These are phyloP conservation scores for Psilocybe subaeruginosa DNA, from an alignment of 768 basidiomycete species.

Conservation along the genomic window DNA sequence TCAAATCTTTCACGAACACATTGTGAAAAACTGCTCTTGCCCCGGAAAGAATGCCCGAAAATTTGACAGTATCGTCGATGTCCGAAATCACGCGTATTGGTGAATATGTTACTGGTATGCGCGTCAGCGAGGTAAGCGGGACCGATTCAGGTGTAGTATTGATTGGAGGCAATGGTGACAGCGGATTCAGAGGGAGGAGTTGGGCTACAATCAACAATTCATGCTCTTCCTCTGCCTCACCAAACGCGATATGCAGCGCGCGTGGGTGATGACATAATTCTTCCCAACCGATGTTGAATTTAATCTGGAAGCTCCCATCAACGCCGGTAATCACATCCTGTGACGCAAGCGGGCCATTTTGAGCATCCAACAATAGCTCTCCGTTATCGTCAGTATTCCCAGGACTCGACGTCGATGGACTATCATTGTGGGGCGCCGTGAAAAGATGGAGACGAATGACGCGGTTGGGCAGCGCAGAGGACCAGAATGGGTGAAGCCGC, in stretches of 20 bases:
- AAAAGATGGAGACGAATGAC: constrained; percentile 67
- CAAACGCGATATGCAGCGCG: constrained; percentile 59
- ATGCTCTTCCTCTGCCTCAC: constrained; percentile 53
- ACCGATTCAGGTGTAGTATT: constrained; percentile 2
- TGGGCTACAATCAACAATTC: constrained; percentile 59
- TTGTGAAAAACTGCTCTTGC: constrained; percentile 85
- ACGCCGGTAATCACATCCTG: constrained; percentile 57
- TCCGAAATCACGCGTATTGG: constrained; percentile 86
- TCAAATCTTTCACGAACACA: constrained; percentile 86
- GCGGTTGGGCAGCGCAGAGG: constrained; percentile 66
- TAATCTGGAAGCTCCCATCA: constrained; percentile 76
- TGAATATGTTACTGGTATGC: constrained; percentile 59
- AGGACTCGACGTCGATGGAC: constrained; percentile 3
- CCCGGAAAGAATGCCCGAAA: constrained; percentile 76
- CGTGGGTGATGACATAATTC: constrained; percentile 63
- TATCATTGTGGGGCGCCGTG: constrained; percentile 36
- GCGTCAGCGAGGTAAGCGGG: constrained; percentile 31
- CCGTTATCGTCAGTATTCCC: constrained; percentile 22
- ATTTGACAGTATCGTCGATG: constrained; percentile 92
- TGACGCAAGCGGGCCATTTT: constrained; percentile 48
- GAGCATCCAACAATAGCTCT: constrained; percentile 25
- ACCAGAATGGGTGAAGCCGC: constrained; percentile 83
- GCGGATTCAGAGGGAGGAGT: constrained; percentile 34
- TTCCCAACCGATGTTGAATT: constrained; percentile 70
- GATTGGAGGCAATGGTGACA: constrained; percentile 10